phyloP scores from a whole-genome alignment of 2,329 filamentous ascomycete genomes.

The Penicillium griseofulvum region DNA sequence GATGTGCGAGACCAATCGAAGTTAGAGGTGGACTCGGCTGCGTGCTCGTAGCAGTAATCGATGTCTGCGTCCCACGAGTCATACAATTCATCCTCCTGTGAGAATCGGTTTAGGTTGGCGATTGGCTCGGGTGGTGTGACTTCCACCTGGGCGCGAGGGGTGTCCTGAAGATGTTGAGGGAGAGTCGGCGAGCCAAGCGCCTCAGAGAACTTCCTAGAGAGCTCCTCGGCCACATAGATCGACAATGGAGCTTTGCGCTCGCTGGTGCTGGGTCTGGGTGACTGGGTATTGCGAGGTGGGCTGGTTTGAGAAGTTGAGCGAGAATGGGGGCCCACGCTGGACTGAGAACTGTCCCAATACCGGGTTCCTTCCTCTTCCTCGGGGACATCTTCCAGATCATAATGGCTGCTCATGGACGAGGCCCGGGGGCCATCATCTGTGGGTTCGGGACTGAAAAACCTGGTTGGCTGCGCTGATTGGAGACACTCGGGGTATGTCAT shows the following conservation, averaged over 20 bases:
- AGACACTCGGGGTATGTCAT: slow-evolving; percentile 33
- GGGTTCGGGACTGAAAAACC: slow-evolving; percentile 44
- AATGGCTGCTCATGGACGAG: slow-evolving; percentile 41
- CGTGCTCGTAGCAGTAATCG: slow-evolving; percentile 62
- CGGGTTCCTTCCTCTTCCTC: slow-evolving; percentile 41
- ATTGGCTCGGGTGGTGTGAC: slow-evolving; percentile 14
- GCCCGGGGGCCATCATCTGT: slow-evolving; percentile 40
- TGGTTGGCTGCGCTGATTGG: slow-evolving; percentile 28
- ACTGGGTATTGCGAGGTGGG: slow-evolving; percentile 8
- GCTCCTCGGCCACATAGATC: slow-evolving; percentile 32
- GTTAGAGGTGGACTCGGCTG: slow-evolving; percentile 59
- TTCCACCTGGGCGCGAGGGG: slow-evolving; percentile 17
- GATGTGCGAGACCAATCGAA: slow-evolving; percentile 55
- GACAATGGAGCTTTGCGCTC: slow-evolving; percentile 31
- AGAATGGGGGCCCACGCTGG: slow-evolving; percentile 19
- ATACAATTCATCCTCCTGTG: slow-evolving; percentile 31
- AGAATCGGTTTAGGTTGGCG: slow-evolving; percentile 16
- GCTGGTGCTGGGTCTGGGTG: slow-evolving; percentile 11
- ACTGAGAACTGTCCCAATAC: slow-evolving; percentile 32
- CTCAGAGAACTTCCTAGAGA: slow-evolving; percentile 45
- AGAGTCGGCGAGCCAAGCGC: slow-evolving; percentile 45
- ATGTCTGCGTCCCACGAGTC: slow-evolving; percentile 62
- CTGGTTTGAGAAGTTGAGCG: slow-evolving; percentile 19
- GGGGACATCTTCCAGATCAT: slow-evolving; percentile 46
- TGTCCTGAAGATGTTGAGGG: slow-evolving; percentile 24